Base-by-base conservation (phyloP, 2,329 filamentous ascomycete genomes). In the Paecilomyces sp. region DNA sequence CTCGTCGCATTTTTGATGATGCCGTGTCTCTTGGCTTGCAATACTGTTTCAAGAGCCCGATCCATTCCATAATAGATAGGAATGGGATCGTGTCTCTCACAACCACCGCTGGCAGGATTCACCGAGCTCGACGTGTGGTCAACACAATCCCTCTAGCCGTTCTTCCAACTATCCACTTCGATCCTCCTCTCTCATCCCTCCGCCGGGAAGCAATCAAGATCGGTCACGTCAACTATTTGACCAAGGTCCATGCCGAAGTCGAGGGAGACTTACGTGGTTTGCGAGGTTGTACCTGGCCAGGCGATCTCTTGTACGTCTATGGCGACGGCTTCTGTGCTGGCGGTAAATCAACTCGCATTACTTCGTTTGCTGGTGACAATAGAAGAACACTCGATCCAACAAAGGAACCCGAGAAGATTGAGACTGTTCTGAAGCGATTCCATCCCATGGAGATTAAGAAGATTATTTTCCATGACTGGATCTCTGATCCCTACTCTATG, bases 1-100 rank as follows among this genome's bases (percentile, higher is more conserved):
- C 68, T 2, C 62, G 60, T 31, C 59, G 59, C 0, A 68, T 72
- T 33, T 72, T 73, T 55, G 51, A 68, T 1, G 68, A 72, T 52
- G 67, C 69, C 1, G 59, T 61, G 1, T 51, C 58, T 4, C 55
- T 58, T 33, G 67, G 66, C 0, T 61, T 73, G 8, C 56, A 69
- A 1, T 73, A 72, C 56, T 34, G 58, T 12, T 73, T 73, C 51
- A 66, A 66, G 3, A 64, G 58, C 47, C 25, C 66, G 52, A 61
- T 73, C 25, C 61, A 60, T n/a, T 59, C 60, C 11, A 63, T 71
- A 54, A 33, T 47, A 9, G 63, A 67, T 22, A 25, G 24, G 15
- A 50, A 56, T 11, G 52, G 47, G 24, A 13, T 36, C 30, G 60
- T 62, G 7, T 30, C 54, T 3, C 8, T 63, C 18, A 30, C n/a